Evolutionary conservation across 2,329 filamentous ascomycete genomes (phyloP).

Genomic region (Venturia aucupariae): DNA sequence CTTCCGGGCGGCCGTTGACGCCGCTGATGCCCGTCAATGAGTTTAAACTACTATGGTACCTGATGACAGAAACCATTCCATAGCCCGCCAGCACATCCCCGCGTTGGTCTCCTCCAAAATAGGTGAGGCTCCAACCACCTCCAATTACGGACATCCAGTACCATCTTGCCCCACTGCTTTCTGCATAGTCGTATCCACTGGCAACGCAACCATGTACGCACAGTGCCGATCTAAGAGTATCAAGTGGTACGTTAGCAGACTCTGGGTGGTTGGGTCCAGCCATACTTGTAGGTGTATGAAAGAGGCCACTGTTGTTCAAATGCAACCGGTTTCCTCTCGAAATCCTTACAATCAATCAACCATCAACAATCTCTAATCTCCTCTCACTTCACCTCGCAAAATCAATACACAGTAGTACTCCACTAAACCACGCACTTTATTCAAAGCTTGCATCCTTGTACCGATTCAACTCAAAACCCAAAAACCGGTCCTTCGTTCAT

Average conservation of each 20-base stretch:
- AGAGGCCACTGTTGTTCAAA: background rate
- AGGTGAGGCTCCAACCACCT: conserved; percentile 8
- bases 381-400: background rate
- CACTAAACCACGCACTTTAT: conserved; percentile 8
- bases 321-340: background rate
- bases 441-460: background rate
- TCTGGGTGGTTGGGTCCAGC: background rate
- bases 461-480: background rate
- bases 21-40: background rate
- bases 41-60: background rate
- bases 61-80: background rate
- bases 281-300: background rate
- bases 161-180: background rate
- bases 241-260: background rate
- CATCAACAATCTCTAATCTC: no score
- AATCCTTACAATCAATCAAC: background rate
- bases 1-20: background rate
- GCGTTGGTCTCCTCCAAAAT: background rate
- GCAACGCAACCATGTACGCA: background rate
- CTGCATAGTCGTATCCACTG: background rate
- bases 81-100: background rate
- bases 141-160: conserved; percentile 5
- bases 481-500: background rate
- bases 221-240: background rate
- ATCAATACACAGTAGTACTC: background rate